Evolutionary conservation across 768 basidiomycete genomes (phyloP), one percentile per base, ranked within the genome.

Genomic region (Podaxis mareebaensis): DNA sequence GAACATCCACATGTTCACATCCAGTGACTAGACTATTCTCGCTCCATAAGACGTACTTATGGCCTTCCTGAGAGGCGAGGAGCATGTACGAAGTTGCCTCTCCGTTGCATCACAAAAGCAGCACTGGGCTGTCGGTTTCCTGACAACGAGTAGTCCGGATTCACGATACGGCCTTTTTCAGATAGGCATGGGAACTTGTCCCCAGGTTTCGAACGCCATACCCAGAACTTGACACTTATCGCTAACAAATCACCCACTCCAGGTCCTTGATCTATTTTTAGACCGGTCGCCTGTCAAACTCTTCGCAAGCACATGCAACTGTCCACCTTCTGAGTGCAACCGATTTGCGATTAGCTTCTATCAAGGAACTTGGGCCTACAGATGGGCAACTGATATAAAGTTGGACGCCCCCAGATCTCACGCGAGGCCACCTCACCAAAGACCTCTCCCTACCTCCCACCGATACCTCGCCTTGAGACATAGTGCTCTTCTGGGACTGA

Each of bases 221-320:
- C 15, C 17, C 33, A 30, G 4, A 24, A 44, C 56, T 44, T 24
- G 26, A 17, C 11, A 17, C 22, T 22, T 40, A 20, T 22, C 13
- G n/a, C 24, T 36, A 51, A 30, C 33, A 30, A 48, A 13, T 11
- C 12, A 8, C 33, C 53, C 36, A n/a, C n/a, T 56, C 36, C 54
- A n/a, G n/a, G n/a, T 51, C 36, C 38, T 24, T 13, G 12, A 42
- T 26, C 61, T 56, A 62, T 62, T 55, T 61, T 61, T 61, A 46
- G 42, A 40, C 10, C 48, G 22, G 4, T 38, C 12, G 11, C 28
- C 53, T 36, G 53, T 33, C 53, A 62, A 36, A 36, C 26, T 3
- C 28, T 46, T 33, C 40, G 22, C 58, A 15, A 62, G 40, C 61
- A 62, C 61, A 62, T 62, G 61, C 42, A 54, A 4, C 53, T 0